Conservation (phyloP, 2,329 filamentous ascomycete species). For the Cladophialophora exuberans region DNA sequence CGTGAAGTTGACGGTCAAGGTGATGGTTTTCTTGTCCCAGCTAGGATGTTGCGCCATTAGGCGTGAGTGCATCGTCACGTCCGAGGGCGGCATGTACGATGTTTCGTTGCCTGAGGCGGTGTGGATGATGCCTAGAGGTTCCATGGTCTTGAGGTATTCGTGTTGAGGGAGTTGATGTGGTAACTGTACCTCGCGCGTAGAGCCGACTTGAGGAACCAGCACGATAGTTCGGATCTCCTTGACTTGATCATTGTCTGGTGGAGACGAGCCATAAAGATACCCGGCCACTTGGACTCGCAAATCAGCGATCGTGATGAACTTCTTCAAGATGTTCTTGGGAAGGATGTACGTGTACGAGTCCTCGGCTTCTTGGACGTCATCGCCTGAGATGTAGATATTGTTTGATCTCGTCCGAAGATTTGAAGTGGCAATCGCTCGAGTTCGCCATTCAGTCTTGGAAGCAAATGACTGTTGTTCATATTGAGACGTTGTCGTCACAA, state of each 20-base stretch:
- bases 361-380: conserved; percentile 83
- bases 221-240: conserved; percentile 97
- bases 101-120: conserved; percentile 93
- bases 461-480: conserved; percentile 98
- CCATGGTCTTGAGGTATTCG: conserved; percentile 82
- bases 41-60: conserved; percentile 79
- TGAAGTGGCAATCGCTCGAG: conserved; percentile 91
- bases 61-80: conserved; percentile 91
- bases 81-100: conserved; percentile 91
- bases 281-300: conserved; percentile 94
- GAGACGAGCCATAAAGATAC: conserved; percentile 90
- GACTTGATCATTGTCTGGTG: conserved; percentile 91
- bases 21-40: conserved; percentile 90
- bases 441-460: conserved; percentile 98
- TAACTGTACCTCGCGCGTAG: conserved; percentile 86
- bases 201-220: conserved; percentile 96
- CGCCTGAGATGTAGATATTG: conserved; percentile 98
- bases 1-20: conserved; percentile 94
- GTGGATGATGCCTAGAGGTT: conserved; percentile 93
- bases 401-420: conserved; percentile 92
- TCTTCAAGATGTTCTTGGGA: conserved; percentile 98
- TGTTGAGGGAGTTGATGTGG: conserved; percentile 89
- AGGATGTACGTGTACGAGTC: conserved; percentile 93
- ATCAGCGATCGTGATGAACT: conserved; percentile 97
- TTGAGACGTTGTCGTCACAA: conserved; percentile 96